Percentiles rank a stretch among this genome's conserved stretches.
phyloP scores from a whole-genome alignment of 139 green algal genomes.

The Tetratostichococcus sp. region DNA sequence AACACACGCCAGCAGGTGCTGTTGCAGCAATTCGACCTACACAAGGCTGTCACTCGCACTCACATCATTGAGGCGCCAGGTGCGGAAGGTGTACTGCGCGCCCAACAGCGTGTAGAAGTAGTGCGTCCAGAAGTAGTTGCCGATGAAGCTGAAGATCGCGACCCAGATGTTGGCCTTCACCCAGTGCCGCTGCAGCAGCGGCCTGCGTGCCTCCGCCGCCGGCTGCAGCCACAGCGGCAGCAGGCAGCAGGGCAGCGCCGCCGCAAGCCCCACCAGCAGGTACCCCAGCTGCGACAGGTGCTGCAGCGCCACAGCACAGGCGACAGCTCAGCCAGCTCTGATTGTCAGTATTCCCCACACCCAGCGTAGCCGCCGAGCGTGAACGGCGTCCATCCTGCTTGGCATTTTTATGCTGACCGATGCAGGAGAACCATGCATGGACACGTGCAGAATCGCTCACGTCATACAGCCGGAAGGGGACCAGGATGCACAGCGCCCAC shows the following conservation, averaged over 20 bases:
- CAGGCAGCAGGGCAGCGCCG: constrained; percentile 68
- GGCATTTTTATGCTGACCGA: no score
- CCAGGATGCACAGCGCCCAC: constrained; percentile 82
- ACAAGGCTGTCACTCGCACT: no score
- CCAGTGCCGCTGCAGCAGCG: constrained; percentile 78
- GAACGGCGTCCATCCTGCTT: no score
- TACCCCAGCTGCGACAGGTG: constrained; percentile 71
- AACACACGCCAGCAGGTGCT: no score
- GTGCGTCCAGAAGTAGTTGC: constrained; percentile 99
- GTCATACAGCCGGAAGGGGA: constrained; percentile 90
- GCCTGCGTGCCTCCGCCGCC: constrained; percentile 67
- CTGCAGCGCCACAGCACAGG: constrained; percentile 28
- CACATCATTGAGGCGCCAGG: constrained; percentile 76
- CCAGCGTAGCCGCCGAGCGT: no score
- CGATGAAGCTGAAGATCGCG: constrained; percentile 92
- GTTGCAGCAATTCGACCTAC: no score
- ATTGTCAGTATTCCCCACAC: no score
- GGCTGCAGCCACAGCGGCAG: constrained; percentile 68
- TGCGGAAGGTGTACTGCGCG: constrained; percentile 88
- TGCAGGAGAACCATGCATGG: no score
- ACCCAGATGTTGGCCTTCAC: constrained; percentile 98
- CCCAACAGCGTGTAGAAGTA: constrained; percentile 96
- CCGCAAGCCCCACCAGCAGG: constrained; percentile 71
- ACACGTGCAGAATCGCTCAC: constrained; percentile 49
- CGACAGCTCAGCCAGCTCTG: no score